Evolutionary conservation across 2,329 filamentous ascomycete genomes (phyloP), one percentile per base, ranked within the genome.

Genomic region (Colletotrichum sp.): DNA sequence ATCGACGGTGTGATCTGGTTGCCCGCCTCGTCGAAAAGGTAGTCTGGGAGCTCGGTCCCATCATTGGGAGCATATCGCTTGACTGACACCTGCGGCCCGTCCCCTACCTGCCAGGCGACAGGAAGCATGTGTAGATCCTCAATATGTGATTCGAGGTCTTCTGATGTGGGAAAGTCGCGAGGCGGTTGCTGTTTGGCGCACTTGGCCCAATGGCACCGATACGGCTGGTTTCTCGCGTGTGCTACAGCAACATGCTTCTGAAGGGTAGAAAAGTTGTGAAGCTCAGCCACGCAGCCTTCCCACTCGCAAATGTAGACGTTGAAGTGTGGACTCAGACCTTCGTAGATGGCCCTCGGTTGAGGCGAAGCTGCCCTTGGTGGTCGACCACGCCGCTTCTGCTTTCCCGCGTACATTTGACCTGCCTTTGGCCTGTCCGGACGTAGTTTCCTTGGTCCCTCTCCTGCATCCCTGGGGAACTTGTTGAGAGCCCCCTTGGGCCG

Each of bases 211-310:
- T 79, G 81, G 69, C 85, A 88, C 25, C 78, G 76, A 34, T 66
- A 71, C 39, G 72, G 72, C 15, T 27, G 19, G 19, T 62, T 63
- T 34, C 72, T 34, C 72, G 49, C 85, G 80, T 93, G 92, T 4
- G 92, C 86, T 16, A 87, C 79, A 22, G 83, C 80, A 16, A 93
- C 82, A 78, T 93, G 92, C 71, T 84, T 85, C 29, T 89, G 86
- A 55, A 93, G 81, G 12, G 91, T 93, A 15, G 90, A 89, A 72
- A 92, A 82, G 79, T 93, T 93, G 67, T 93, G 91, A 62, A 93
- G 84, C 82, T 93, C 90, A 5, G 92, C 92, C 34, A 85, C 87
- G 79, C 92, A 93, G 0, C 85, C 85, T 27, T 83, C 78, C 92
- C 92, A 93, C 81, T 93, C 90, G 82, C 92, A 93, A 12, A 87